Evolutionary conservation across 2,329 filamentous ascomycete genomes (phyloP).

Genomic region (Colletotrichum endophyticum): DNA sequence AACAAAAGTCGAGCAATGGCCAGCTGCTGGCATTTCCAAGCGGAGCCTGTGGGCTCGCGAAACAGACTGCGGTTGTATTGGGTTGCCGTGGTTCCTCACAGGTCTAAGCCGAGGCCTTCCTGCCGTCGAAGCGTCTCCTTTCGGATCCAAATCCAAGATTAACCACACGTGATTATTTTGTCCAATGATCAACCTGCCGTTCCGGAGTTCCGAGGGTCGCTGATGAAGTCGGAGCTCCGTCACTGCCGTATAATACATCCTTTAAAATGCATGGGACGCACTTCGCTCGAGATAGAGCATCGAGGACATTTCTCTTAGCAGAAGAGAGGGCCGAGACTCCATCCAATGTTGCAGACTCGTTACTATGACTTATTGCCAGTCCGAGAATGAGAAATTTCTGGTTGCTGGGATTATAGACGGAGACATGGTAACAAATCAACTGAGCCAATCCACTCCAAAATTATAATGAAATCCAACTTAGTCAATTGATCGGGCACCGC

Average conservation of each 20-base stretch:
- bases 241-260: not conserved
- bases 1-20: not conserved
- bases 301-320: not conserved
- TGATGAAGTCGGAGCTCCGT: not conserved
- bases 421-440: accelerated
- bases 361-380: not conserved
- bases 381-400: not conserved
- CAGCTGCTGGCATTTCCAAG: not conserved
- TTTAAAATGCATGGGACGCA: not conserved
- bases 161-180: not conserved
- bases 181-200: not conserved
- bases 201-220: not conserved
- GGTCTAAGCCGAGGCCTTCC: not conserved
- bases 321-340: not conserved
- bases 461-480: not conserved
- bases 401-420: not conserved
- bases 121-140: not conserved
- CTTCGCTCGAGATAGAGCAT: accelerated
- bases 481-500: not conserved
- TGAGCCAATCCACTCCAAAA: not conserved
- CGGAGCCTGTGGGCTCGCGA: not conserved
- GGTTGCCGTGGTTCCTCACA: not conserved
- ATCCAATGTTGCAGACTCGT: not conserved
- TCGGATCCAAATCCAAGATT: not conserved
- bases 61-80: not conserved